A percentile compares a stretch with the other conserved stretches of the same genome.
These are phyloP conservation scores for Kodamaea arcana DNA, from an alignment of 1,139 yeast species.

Conservation along the genomic window DNA sequence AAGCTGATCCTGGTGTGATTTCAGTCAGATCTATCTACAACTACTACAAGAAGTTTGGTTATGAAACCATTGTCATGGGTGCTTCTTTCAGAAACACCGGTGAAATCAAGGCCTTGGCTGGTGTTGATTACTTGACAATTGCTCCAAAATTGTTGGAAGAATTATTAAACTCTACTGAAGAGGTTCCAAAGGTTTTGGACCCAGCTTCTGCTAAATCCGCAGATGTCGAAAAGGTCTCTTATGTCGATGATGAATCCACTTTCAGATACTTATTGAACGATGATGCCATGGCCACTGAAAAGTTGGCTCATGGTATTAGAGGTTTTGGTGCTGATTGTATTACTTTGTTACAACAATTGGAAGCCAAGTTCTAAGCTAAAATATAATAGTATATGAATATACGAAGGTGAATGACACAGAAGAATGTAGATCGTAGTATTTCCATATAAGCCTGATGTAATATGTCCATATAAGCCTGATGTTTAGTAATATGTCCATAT, in stretches of 20 bases:
- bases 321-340: constrained; percentile 92
- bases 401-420: too few species aligned
- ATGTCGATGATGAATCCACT: constrained; percentile 76
- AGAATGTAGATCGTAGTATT: too few species aligned
- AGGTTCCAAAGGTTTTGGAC: constrained; percentile 79
- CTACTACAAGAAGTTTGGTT: constrained; percentile 96
- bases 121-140: constrained; percentile 94
- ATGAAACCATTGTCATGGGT: constrained; percentile 99
- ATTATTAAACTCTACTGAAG: constrained; percentile 70
- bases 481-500: too few species aligned
- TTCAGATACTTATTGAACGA: constrained; percentile 93
- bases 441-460: too few species aligned
- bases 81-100: constrained; percentile 98
- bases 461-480: too few species aligned
- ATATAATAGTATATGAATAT: too few species aligned
- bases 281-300: constrained; percentile 98
- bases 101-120: constrained; percentile 95
- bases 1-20: constrained; percentile 91
- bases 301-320: constrained; percentile 97
- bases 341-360: constrained; percentile 76
- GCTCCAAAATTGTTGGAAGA: constrained; percentile 92
- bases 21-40: constrained; percentile 87
- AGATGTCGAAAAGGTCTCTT: constrained; percentile 69
- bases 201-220: constrained; percentile 52
- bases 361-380: constrained; percentile 61